These are phyloP conservation scores for Verbena officinalis DNA, from an alignment of 257 asterid genomes.

Conservation along the genomic window DNA sequence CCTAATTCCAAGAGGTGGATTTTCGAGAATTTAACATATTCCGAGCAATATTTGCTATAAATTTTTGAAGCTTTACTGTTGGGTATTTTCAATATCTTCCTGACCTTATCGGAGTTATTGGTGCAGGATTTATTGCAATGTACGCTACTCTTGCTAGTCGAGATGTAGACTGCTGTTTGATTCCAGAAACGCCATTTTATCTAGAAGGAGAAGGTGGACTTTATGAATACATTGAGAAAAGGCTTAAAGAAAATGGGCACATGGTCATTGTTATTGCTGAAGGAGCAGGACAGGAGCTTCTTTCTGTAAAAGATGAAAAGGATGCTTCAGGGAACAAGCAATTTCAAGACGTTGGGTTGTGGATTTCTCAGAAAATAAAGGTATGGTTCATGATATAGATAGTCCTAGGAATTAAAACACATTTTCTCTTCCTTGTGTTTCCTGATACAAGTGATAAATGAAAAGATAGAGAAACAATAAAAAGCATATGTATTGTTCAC, in stretches of 20 bases:
- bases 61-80: conserved; percentile 15
- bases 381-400: conserved; percentile 31
- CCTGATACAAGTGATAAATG: conserved; percentile 7
- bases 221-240: conserved; percentile 51
- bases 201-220: conserved; percentile 74
- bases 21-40: neutral
- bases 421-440: conserved; percentile 10
- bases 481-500: neutral
- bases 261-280: conserved; percentile 80
- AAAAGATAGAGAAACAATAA: neutral
- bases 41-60: neutral
- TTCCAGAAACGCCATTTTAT: conserved; percentile 72
- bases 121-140: conserved; percentile 73
- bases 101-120: conserved; percentile 25
- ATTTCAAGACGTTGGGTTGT: conserved; percentile 68
- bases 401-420: neutral
- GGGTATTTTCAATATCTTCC: conserved; percentile 11
- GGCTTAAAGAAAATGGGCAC: conserved; percentile 72
- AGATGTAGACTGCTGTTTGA: conserved; percentile 81
- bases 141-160: conserved; percentile 80
- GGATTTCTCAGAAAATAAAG: conserved; percentile 73
- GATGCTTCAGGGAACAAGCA: conserved; percentile 79
- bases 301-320: conserved; percentile 47
- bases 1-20: neutral
- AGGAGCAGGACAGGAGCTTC: conserved; percentile 82